A percentile compares a stretch with the other conserved stretches of the same genome.
phyloP scores from a whole-genome alignment of 176 grass and related monocot species.

The Musa acuminata region DNA sequence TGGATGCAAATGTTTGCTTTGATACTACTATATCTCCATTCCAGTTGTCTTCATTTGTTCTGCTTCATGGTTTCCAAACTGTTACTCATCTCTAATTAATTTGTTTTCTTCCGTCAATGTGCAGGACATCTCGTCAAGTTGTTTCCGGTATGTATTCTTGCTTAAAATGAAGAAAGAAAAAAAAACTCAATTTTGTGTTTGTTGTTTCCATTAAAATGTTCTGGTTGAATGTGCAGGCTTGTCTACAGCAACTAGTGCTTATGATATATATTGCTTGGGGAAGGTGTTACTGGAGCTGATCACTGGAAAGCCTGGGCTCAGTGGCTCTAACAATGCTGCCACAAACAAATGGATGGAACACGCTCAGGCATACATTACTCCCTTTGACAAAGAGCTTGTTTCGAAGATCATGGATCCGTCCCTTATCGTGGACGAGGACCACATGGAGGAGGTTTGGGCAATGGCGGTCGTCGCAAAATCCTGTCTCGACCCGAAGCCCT shows the following conservation, averaged over 20 bases:
- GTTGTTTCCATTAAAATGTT: not conserved
- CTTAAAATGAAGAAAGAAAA: not conserved
- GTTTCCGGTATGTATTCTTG: not conserved
- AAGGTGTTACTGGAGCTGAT: constrained; percentile 86
- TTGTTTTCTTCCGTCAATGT: not conserved
- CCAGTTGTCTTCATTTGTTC: not conserved
- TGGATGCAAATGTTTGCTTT: no score
- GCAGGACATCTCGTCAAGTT: not conserved
- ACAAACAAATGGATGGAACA: constrained; percentile 53
- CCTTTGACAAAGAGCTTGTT: constrained; percentile 49
- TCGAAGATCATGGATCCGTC: constrained; percentile 55
- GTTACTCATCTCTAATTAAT: not conserved
- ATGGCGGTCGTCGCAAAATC: constrained; percentile 69
- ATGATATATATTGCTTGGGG: constrained; percentile 79
- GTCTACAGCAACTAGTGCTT: constrained; percentile 47
- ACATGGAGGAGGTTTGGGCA: constrained; percentile 88
- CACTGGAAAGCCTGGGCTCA: constrained; percentile 50
- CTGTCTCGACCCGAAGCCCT: constrained; percentile 62
- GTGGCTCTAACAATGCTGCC: constrained; percentile 37
- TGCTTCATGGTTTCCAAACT: not conserved
- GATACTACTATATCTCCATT: no score
- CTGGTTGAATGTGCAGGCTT: constrained; percentile 29
- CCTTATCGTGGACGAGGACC: constrained; percentile 71
- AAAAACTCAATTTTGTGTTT: not conserved
- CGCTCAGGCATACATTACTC: constrained; percentile 44